Conservation (phyloP, 1,284 basidiomycete species). For the Tylopilus sp. region DNA sequence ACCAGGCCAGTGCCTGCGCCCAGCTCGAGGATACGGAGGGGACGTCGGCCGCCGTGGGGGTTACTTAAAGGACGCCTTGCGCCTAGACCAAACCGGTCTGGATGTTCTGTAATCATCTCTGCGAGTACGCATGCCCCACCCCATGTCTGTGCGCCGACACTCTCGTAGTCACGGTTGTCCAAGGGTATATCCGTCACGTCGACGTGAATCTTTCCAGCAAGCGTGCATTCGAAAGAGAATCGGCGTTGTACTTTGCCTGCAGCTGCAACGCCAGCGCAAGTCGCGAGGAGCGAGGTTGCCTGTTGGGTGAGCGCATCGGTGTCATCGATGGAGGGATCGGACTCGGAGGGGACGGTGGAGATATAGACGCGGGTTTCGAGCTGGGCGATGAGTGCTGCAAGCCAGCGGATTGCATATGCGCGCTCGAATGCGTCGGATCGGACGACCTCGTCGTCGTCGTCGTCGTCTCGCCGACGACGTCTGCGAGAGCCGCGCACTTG, state of each 20-base stretch:
- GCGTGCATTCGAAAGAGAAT: conserved; percentile 36
- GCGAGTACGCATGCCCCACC: conserved; percentile 80
- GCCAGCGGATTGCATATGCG: conserved; percentile 63
- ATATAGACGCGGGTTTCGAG: conserved; percentile 13
- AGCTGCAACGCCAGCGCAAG: conserved; percentile 56
- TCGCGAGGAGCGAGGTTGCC: conserved; percentile 62
- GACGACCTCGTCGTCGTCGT: conserved; percentile 14
- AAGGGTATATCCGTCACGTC: conserved; percentile 70
- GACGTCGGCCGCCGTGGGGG: not conserved
- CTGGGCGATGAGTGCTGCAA: conserved; percentile 52
- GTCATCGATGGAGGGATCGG: not conserved
- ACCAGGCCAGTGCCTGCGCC: conserved; percentile 87
- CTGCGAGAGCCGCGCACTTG: conserved; percentile 35
- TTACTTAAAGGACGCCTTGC: too few species aligned
- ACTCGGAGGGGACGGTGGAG: not conserved
- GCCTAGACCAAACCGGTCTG: conserved; percentile 48
- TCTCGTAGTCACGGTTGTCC: conserved; percentile 66
- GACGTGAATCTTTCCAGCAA: conserved; percentile 35
- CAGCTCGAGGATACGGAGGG: conserved; percentile 68
- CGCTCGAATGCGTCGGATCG: conserved; percentile 62
- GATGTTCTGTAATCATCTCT: conserved; percentile 64
- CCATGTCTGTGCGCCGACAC: conserved; percentile 89
- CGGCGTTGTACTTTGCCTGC: conserved; percentile 43
- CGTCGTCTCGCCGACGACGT: not conserved
- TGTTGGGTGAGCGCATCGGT: conserved; percentile 35